phyloP scores from a whole-genome alignment of 2,329 filamentous ascomycete species.

The Penicillium sumatraense region DNA sequence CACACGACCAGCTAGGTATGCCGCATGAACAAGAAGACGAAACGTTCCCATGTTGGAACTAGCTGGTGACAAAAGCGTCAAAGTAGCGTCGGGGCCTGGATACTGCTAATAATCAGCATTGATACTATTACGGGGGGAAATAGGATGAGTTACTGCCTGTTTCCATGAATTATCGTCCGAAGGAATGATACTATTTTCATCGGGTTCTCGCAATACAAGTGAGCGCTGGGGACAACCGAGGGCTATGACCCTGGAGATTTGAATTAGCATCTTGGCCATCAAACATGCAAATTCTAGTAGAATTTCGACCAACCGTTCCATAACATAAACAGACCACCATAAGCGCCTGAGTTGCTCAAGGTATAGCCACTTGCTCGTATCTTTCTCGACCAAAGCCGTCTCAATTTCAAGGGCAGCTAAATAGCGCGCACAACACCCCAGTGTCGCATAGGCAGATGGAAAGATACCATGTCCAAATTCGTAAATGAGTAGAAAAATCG shows the following conservation, averaged over 20 bases:
- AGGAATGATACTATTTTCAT: slow-evolving; percentile 7
- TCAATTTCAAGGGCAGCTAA: slow-evolving; percentile 53
- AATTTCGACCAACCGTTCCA: slow-evolving; percentile 46
- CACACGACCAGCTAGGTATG: slow-evolving; percentile 14
- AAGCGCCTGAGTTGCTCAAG: slow-evolving; percentile 52
- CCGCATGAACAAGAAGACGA: slow-evolving; percentile 16
- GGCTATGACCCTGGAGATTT: slow-evolving; percentile 8
- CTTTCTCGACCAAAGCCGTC: not conserved
- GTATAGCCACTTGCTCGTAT: slow-evolving; percentile 52
- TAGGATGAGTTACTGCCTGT: slow-evolving; percentile 3
- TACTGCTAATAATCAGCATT: not conserved
- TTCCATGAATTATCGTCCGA: slow-evolving; percentile 15
- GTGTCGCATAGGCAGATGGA: slow-evolving; percentile 55
- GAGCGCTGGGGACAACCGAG: slow-evolving; percentile 11
- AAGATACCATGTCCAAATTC: slow-evolving; percentile 57
- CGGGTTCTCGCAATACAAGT: slow-evolving; percentile 10
- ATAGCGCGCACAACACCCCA: slow-evolving; percentile 52
- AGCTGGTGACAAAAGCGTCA: slow-evolving; percentile 16
- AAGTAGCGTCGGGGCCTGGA: not conserved
- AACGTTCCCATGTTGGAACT: slow-evolving; percentile 20
- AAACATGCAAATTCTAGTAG: not conserved
- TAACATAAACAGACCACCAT: slow-evolving; percentile 56
- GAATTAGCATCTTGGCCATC: not conserved
- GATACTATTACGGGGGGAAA: not conserved
- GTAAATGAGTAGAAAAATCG: slow-evolving; percentile 53